Conservation (phyloP, 331 rosid genomes). For the Acacia concinna region DNA sequence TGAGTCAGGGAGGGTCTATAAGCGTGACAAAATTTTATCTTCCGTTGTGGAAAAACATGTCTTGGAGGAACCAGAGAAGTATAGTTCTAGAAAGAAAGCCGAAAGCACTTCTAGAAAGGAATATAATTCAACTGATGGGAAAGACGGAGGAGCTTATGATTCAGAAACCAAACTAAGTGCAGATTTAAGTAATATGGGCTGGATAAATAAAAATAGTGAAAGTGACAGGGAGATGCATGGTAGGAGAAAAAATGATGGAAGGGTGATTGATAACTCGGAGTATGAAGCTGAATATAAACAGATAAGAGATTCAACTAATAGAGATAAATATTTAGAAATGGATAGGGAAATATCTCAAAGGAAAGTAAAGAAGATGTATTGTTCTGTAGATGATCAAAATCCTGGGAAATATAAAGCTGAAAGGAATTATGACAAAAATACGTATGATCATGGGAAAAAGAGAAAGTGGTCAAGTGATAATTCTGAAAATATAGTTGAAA, state of each 20-base stretch:
- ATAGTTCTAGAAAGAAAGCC: slow-evolving; percentile 55
- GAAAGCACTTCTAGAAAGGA: slow-evolving; percentile 41
- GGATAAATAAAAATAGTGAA: slow-evolving; percentile 42
- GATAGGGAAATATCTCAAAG: slow-evolving; percentile 52
- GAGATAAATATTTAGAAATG: slow-evolving; percentile 48
- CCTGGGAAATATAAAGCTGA: slow-evolving; percentile 34
- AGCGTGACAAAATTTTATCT: slow-evolving; percentile 35
- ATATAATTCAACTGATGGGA: slow-evolving; percentile 42
- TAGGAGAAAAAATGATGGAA: slow-evolving; percentile 45
- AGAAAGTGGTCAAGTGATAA: slow-evolving; percentile 33
- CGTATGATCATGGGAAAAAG: slow-evolving; percentile 39
- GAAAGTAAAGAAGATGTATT: slow-evolving; percentile 58
- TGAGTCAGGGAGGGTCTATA: slow-evolving; percentile 42
- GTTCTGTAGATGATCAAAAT: slow-evolving; percentile 49
- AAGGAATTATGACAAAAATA: slow-evolving; percentile 53
- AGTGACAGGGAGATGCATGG: slow-evolving; percentile 38
- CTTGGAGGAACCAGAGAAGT: slow-evolving; percentile 40
- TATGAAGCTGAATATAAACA: slow-evolving; percentile 37
- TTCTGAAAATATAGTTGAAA: slow-evolving; percentile 43
- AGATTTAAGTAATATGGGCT: slow-evolving; percentile 39
- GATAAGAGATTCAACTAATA: slow-evolving; percentile 35
- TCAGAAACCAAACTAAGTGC: slow-evolving; percentile 42
- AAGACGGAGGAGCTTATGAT: slow-evolving; percentile 37
- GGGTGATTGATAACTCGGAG: slow-evolving; percentile 23
- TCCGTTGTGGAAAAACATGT: slow-evolving; percentile 38